Evolutionary conservation across 495 filamentous ascomycete species (phyloP).

Genomic region (Talaromyces liani): DNA sequence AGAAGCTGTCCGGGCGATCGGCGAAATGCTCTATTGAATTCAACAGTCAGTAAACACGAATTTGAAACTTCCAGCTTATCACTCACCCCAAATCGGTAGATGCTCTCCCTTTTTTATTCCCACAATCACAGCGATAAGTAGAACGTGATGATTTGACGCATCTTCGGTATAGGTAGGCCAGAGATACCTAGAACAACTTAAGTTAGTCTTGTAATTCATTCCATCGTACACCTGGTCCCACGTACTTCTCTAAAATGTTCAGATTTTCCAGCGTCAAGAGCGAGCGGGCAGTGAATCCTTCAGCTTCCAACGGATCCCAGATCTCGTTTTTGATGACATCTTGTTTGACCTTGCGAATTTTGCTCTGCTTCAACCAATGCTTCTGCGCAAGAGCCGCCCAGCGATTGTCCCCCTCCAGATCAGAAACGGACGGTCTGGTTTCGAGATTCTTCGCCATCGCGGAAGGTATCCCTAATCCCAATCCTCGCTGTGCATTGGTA

Average conservation of each 20-base stretch:
- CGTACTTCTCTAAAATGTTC: slow-evolving; percentile 81
- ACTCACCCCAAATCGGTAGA: slow-evolving; percentile 75
- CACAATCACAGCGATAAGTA: slow-evolving; percentile 75
- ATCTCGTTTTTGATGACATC: slow-evolving; percentile 83
- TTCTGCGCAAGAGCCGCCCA: slow-evolving; percentile 77
- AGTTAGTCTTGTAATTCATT: slow-evolving; percentile 2
- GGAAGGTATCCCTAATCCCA: slow-evolving; percentile 29
- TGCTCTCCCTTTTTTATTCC: slow-evolving; percentile 85
- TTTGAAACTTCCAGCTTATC: background rate
- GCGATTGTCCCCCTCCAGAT: slow-evolving; percentile 69
- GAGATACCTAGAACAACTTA: slow-evolving; percentile 54
- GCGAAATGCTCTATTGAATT: slow-evolving; percentile 57
- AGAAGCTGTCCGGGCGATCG: slow-evolving; percentile 75
- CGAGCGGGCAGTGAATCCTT: slow-evolving; percentile 66
- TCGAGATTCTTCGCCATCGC: slow-evolving; percentile 43
- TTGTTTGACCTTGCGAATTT: slow-evolving; percentile 68
- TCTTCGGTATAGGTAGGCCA: slow-evolving; percentile 92
- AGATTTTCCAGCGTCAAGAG: slow-evolving; percentile 82
- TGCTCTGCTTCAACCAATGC: slow-evolving; percentile 69
- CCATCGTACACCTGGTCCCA: background rate
- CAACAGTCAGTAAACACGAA: slow-evolving; percentile 14
- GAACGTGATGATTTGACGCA: slow-evolving; percentile 82
- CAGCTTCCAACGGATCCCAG: slow-evolving; percentile 82
- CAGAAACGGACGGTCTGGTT: slow-evolving; percentile 51
- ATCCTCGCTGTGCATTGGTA: slow-evolving; percentile 13